A percentile compares a stretch with the other conserved stretches of the same genome.
phyloP scores from a whole-genome alignment of 441 rosid genomes.

The Sinapis alba region DNA sequence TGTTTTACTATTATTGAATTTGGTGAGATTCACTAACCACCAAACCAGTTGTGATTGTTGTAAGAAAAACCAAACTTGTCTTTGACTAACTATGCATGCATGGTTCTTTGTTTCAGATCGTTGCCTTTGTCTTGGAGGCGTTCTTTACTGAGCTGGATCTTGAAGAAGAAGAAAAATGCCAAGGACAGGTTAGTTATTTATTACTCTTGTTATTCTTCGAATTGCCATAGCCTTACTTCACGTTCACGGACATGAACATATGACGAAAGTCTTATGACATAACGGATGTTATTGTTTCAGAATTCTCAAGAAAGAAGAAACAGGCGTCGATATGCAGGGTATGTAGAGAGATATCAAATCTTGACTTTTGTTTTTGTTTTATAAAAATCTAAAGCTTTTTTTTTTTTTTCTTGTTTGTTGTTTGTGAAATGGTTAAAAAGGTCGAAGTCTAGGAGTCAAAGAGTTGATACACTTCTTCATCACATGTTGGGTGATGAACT shows the following conservation, averaged over 20 bases:
- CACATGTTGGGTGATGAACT: slow-evolving; percentile 72
- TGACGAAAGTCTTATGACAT: not conserved
- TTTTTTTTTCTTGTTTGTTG: slow-evolving; percentile 12
- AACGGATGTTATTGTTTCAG: slow-evolving; percentile 40
- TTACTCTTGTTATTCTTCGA: not conserved
- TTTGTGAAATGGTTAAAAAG: slow-evolving; percentile 45
- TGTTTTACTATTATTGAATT: slow-evolving; percentile 77
- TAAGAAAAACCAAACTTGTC: not conserved
- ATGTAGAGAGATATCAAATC: slow-evolving; percentile 35
- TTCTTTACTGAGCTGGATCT: slow-evolving; percentile 94
- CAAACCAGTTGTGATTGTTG: slow-evolving; percentile 1
- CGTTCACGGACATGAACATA: not conserved
- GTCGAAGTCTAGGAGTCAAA: slow-evolving; percentile 85
- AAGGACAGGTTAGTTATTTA: slow-evolving; percentile 62
- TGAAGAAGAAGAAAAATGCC: slow-evolving; percentile 60
- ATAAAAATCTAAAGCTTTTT: slow-evolving; percentile 15
- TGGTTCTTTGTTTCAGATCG: slow-evolving; percentile 58
- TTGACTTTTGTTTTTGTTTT: not conserved
- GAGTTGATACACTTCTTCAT: slow-evolving; percentile 92
- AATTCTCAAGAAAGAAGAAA: slow-evolving; percentile 50
- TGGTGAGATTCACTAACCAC: slow-evolving; percentile 61
- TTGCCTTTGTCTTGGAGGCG: slow-evolving; percentile 98
- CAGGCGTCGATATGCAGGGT: slow-evolving; percentile 63
- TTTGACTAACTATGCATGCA: slow-evolving; percentile 15
- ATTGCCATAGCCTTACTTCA: not conserved